These are phyloP conservation scores for Powellomyces hirtus DNA, from an alignment of 192 early-diverging fungal species.

Conservation along the genomic window DNA sequence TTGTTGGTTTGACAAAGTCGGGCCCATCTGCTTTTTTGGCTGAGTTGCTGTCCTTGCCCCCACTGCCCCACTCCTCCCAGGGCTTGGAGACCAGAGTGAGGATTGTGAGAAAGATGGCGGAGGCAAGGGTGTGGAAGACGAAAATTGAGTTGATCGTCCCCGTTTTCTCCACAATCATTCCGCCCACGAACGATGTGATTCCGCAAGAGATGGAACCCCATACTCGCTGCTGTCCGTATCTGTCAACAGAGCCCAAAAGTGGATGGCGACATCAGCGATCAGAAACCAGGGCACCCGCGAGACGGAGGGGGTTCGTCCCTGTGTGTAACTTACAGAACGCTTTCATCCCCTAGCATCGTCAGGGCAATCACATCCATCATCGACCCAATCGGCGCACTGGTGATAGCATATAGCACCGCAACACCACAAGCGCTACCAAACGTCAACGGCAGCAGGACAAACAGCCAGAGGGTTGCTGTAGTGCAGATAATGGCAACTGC, in stretches of 20 bases:
- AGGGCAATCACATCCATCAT: conserved; percentile 27
- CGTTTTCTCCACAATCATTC: conserved; percentile 12
- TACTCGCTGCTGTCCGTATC: conserved; percentile 30
- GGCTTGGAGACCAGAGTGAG: conserved; percentile 12
- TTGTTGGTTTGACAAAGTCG: conserved; percentile 4
- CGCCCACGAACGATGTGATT: conserved; percentile 15
- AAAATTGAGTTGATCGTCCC: conserved; percentile 18
- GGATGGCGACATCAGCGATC: neutral
- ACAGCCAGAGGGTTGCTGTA: conserved; percentile 20
- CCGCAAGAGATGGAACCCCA: conserved; percentile 28
- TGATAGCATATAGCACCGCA: conserved; percentile 24
- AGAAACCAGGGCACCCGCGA: neutral
- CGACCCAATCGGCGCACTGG: conserved; percentile 19
- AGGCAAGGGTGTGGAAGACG: conserved; percentile 2
- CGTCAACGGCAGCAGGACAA: conserved; percentile 14
- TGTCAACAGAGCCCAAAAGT: neutral
- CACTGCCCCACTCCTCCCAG: neutral
- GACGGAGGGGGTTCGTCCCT: neutral
- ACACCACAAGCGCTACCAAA: conserved; percentile 13
- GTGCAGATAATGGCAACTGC: conserved; percentile 1
- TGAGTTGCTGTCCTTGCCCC: neutral
- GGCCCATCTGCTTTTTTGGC: neutral
- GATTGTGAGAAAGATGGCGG: conserved; percentile 10
- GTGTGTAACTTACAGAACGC: conserved; percentile 9
- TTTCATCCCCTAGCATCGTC: conserved; percentile 23